Evolutionary conservation across 148 eudicot genomes (phyloP).

Genomic region (Vaccinium vitisidaea): DNA sequence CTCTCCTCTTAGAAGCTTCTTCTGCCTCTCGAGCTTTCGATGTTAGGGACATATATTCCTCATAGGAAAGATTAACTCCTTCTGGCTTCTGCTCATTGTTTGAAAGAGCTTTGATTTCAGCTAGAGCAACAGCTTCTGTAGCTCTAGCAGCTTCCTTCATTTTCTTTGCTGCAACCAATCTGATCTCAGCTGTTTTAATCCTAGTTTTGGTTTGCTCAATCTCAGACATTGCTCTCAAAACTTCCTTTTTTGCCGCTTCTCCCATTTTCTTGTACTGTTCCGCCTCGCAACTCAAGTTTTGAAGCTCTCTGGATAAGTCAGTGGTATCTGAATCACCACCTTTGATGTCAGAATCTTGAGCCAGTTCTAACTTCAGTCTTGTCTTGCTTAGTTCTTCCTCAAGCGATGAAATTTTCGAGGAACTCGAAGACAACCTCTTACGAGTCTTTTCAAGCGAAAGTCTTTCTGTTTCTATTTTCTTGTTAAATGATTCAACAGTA

Average conservation of each 20-base stretch:
- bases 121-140: slow-evolving; percentile 79
- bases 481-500: slow-evolving; percentile 66
- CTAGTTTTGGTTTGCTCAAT: slow-evolving; percentile 66
- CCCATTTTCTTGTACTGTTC: slow-evolving; percentile 76
- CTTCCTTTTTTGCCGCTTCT: slow-evolving; percentile 63
- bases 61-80: slow-evolving; percentile 56
- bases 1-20: slow-evolving; percentile 40
- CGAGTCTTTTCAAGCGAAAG: slow-evolving; percentile 76
- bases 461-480: slow-evolving; percentile 76
- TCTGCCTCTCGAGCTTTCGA: slow-evolving; percentile 67
- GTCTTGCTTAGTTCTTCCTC: slow-evolving; percentile 69
- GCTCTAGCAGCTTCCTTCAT: slow-evolving; percentile 94
- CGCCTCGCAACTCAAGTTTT: slow-evolving; percentile 62
- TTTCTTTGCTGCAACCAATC: slow-evolving; percentile 75
- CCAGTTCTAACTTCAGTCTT: slow-evolving; percentile 38
- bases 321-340: slow-evolving; percentile 27
- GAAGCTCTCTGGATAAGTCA: slow-evolving; percentile 61
- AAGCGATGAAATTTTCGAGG: slow-evolving; percentile 61
- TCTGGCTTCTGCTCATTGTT: slow-evolving; percentile 36
- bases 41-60: slow-evolving; percentile 61
- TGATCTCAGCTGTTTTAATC: slow-evolving; percentile 72
- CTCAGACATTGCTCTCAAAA: slow-evolving; percentile 58
- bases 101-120: slow-evolving; percentile 79
- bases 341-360: slow-evolving; percentile 25
- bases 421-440: slow-evolving; percentile 59